Evolutionary conservation across 2,329 filamentous ascomycete species (phyloP), one percentile per base, ranked within the genome.

Genomic region (Raffaelea deltoideospora): DNA sequence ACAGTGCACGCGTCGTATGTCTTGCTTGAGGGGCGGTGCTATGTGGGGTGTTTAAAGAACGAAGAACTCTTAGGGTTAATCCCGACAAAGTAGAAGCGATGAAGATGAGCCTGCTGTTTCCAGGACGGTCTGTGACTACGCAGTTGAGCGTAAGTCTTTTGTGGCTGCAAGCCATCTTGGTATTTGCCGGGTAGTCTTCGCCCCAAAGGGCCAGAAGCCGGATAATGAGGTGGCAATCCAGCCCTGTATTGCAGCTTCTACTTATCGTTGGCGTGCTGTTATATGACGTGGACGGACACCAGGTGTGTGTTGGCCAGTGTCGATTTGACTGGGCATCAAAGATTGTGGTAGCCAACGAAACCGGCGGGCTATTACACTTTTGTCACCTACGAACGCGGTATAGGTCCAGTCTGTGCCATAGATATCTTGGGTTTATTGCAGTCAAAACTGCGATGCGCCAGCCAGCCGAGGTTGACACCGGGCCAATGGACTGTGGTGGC

Each of bases 311-410:
- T 27, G 33, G 33, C 22, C 33, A 34, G 17, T 34, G 33, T 21
- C 33, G 33, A 34, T 34, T 34, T 34, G 33, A 34, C 22, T 34
- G 33, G 33, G 33, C 33, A 28, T 34, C 33, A 18, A 28, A 34
- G 33, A 21, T 34, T 23, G 18, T 34, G 18, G 19, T 34, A 6
- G 27, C 33, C 33, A 34, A 23, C 33, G 33, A 23, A 15, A 34
- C 33, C 33, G 33, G 27, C 22, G 22, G 33, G 33, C 33, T 34
- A n/a, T n/a, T n/a, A 23, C 33, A 34, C 33, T 10, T 34, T 19
- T 34, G 33, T 27, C 33, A 28, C 33, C 33, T 26, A 23, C 22
- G 4, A 34, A 34, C 23, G 33, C 33, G 23, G 33, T 27, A 28
- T 20, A n/a, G 22, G 22, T 28, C 33, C 33, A 34, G 23, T 34